Evolutionary conservation across 805 yeast species (phyloP), one percentile per base, ranked within the genome.

Genomic region (Zygoascus bituminiphila): DNA sequence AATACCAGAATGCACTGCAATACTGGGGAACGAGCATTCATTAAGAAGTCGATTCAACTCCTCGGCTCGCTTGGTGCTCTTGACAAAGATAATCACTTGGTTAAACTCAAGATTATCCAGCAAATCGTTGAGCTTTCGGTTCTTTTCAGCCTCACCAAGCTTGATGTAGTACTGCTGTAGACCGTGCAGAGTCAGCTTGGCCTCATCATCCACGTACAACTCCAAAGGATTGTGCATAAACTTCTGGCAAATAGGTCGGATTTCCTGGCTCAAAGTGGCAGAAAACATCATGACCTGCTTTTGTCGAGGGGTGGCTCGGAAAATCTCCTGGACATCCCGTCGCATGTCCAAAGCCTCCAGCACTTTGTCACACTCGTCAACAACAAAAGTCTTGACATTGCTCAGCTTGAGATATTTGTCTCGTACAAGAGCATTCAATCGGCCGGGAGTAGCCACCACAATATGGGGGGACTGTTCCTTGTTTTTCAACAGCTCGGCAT

Each of bases 221-320:
- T 91, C 98, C 68, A 93, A 78, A 57, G 98, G 98, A 62, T 86
- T 88, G 73, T 91, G 96, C 89, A 93, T 86, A 74, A 93, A 91
- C 74, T 91, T 88, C 76, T 89, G 91, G 76, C 97, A 91, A 51
- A 93, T 81, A 54, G 96, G 96, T 70, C 96, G 85, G 63, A 91
- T 88, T 65, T 91, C 98, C 65, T 79, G 86, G 43, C 95, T 81
- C 61, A 91, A 77, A 49, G 98, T 91, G 57, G 98, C 98, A 52
- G 96, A 85, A 71, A 91, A 91, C 96, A 91, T 91, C 98, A 93
- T 89, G 49, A 93, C 98, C 75, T 91, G 98, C 72, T 91, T 91
- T 68, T 91, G 96, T 71, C 86, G 95, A 57, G 98, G 98, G 46
- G 98, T 91, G 53, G 86, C 86, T 70, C 96, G 83, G 81, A 93